Evolutionary conservation across 139 green algal species (phyloP).

Genomic region (Chlorella sp.): DNA sequence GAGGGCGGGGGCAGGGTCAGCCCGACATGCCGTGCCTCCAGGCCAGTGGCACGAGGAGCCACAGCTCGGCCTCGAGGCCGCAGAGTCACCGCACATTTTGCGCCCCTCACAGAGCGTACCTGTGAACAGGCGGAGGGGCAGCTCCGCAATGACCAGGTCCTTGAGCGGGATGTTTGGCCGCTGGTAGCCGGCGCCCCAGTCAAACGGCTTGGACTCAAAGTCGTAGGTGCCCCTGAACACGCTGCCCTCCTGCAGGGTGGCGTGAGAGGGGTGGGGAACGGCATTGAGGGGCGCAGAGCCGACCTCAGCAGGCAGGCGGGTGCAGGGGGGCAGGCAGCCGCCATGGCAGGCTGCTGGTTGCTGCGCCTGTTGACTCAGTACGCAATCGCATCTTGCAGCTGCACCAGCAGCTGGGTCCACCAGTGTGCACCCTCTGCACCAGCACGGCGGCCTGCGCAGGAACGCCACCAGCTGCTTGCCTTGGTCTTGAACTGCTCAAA

Average conservation of each 20-base stretch:
- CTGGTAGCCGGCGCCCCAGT: conserved; percentile 80
- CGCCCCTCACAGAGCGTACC: conserved; percentile 30
- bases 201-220: conserved; percentile 76
- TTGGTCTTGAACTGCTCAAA: conserved; percentile 79
- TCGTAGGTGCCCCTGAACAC: conserved; percentile 86
- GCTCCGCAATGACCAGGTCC: conserved; percentile 89
- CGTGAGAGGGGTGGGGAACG: neutral
- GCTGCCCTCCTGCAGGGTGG: conserved; percentile 56
- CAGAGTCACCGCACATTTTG: no score
- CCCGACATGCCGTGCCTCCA: no score
- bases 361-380: no score
- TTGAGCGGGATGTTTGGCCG: conserved; percentile 53
- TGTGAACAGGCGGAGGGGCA: conserved; percentile 86
- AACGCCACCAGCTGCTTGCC: conserved; percentile 33
- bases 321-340: no score
- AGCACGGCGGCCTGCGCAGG: neutral
- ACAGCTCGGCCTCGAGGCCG: no score
- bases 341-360: no score
- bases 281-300: neutral
- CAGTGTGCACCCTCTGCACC: neutral
- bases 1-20: no score
- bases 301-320: no score
- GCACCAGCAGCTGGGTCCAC: neutral
- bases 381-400: neutral
- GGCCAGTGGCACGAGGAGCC: no score